Evolutionary conservation across 192 early-diverging fungal species (phyloP).

Genomic region (Rhizophagus prolifer): DNA sequence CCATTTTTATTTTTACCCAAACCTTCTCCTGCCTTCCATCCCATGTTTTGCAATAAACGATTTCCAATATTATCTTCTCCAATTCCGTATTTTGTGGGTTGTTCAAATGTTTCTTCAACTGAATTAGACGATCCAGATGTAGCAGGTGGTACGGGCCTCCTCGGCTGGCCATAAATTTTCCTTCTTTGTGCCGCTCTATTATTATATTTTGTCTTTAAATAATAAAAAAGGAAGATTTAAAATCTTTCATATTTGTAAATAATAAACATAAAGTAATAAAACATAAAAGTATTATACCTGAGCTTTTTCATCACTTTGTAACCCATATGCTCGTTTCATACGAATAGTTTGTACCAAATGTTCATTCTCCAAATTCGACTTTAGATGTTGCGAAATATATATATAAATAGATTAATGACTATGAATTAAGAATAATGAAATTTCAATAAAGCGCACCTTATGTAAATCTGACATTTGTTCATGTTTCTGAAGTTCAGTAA

Average conservation of each 20-base stretch:
- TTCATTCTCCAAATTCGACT: not conserved
- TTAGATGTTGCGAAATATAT: not conserved
- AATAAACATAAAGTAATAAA: too few relatives aligned
- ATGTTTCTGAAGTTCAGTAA: conserved; percentile 53
- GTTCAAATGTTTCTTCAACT: conserved; percentile 29
- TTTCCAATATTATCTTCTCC: conserved; percentile 60
- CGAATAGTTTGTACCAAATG: not conserved
- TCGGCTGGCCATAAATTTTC: conserved; percentile 46
- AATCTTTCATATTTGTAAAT: not conserved
- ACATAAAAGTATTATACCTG: too few relatives aligned
- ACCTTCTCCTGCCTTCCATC: conserved; percentile 64
- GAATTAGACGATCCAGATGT: not conserved
- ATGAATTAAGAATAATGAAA: too few relatives aligned
- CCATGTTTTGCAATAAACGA: conserved; percentile 59
- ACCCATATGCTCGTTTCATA: not conserved
- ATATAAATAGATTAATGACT: not conserved
- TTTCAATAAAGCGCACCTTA: conserved; percentile 32
- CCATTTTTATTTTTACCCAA: conserved; percentile 53
- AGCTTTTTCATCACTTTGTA: not conserved
- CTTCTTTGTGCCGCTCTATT: conserved; percentile 55
- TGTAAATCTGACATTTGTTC: conserved; percentile 58
- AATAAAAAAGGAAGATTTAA: not conserved
- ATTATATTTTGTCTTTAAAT: conserved; percentile 37
- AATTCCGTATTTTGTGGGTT: conserved; percentile 50
- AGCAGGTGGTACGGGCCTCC: conserved; percentile 16